These are phyloP conservation scores for Fusarium sp. DNA, from an alignment of 2,329 filamentous ascomycete genomes.

Conservation along the genomic window DNA sequence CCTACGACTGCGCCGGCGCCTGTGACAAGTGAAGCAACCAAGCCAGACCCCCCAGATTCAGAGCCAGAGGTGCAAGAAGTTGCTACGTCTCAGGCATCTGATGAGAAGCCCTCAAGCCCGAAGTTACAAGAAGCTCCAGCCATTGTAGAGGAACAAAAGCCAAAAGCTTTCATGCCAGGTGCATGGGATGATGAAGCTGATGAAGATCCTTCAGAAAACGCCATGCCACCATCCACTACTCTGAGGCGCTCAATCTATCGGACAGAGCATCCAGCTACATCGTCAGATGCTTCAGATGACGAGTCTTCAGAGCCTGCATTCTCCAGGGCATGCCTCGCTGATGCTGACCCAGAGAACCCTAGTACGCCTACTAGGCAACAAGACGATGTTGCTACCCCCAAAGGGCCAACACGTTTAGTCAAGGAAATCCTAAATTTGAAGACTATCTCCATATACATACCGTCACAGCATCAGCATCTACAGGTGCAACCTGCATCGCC, in stretches of 20 bases:
- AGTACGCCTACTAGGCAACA: conserved; percentile 33
- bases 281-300: conserved; percentile 38
- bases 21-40: background rate
- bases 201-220: conserved; percentile 19
- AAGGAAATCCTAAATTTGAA: conserved; percentile 66
- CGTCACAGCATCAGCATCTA: conserved; percentile 62
- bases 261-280: conserved; percentile 14
- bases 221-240: conserved; percentile 19
- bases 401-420: conserved; percentile 65
- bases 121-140: background rate
- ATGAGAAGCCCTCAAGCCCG: conserved; percentile 9
- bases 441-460: conserved; percentile 67
- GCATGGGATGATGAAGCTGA: conserved; percentile 61
- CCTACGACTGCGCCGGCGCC: background rate
- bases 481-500: conserved; percentile 51
- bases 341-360: conserved; percentile 27
- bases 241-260: conserved; percentile 13
- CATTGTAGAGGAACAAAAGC: conserved; percentile 12
- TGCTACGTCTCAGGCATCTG: background rate
- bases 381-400: conserved; percentile 63
- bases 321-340: conserved; percentile 41
- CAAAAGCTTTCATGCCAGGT: conserved; percentile 60
- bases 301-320: conserved; percentile 49
- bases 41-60: background rate
- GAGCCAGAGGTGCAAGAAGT: conserved; percentile 9